Percentiles rank a stretch among this genome's conserved stretches.
Conservation (phyloP, 2,329 filamentous ascomycete genomes). For the Phialophora expanda region DNA sequence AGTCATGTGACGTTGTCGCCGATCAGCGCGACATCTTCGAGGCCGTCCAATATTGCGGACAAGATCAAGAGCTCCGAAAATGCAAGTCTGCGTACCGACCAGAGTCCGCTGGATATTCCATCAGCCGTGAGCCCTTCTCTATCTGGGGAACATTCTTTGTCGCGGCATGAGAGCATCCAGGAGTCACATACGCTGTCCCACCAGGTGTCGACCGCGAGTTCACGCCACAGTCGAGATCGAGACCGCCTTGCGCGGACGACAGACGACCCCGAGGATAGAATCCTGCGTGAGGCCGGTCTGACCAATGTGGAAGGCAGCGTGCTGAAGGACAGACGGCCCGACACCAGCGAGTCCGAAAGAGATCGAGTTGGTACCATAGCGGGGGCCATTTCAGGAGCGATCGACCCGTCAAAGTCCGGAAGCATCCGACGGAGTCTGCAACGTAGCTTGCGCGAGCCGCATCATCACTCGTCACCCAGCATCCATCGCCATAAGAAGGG, state of each 20-base stretch:
- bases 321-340: slow-evolving; percentile 49
- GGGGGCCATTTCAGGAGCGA: slow-evolving; percentile 42
- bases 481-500: slow-evolving; percentile 75
- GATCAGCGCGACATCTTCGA: slow-evolving; percentile 32
- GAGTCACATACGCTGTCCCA: slow-evolving; percentile 43
- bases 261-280: slow-evolving; percentile 66
- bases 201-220: slow-evolving; percentile 48
- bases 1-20: slow-evolving; percentile 34
- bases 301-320: slow-evolving; percentile 54
- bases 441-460: slow-evolving; percentile 80
- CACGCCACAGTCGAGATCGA: slow-evolving; percentile 45
- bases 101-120: slow-evolving; percentile 21
- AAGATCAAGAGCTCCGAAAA: slow-evolving; percentile 27
- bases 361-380: slow-evolving; percentile 49
- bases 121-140: slow-evolving; percentile 21
- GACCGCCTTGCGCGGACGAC: slow-evolving; percentile 37
- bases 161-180: slow-evolving; percentile 36
- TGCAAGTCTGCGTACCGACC: slow-evolving; percentile 18
- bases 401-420: slow-evolving; percentile 60
- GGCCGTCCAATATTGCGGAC: slow-evolving; percentile 29
- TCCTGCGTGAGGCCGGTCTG: slow-evolving; percentile 71
- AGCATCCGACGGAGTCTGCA: slow-evolving; percentile 86
- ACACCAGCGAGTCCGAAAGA: slow-evolving; percentile 51
- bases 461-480: slow-evolving; percentile 50
- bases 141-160: slow-evolving; percentile 23